Base-by-base conservation (phyloP, 805 yeast species). In the Metschnikowia arizonensis region DNA sequence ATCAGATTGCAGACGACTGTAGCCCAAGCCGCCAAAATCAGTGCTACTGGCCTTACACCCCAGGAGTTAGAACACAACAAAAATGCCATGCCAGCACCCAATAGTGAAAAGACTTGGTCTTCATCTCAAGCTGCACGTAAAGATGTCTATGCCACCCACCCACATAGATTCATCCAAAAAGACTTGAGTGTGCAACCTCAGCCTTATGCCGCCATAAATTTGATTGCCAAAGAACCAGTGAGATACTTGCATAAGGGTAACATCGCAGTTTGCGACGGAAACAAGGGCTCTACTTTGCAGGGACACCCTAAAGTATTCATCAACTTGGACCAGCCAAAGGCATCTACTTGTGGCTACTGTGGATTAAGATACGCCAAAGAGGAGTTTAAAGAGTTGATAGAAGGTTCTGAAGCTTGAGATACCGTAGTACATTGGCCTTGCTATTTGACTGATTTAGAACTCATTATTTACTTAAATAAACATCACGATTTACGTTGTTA, bases 231-330 rank as follows among this genome's bases (percentile, higher is more conserved):
- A 59, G 81, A 81, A 59, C 95, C 96, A 2, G 68, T 87, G 33
- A 70, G 79, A 54, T 84, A 76, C 59, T 69, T 87, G 49, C 57
- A 55, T 36, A 76, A 70, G 26, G 71, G 69, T 15, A 74, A 80
- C 56, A 64, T 81, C 42, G 96, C 96, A 1, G 91, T 83, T 14
- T 88, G 96, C 63, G 87, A 85, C 57, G 96, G 96, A 32, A 82
- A 85, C 54, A 81, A 74, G 55, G 85, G 85, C 9, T 72, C 69
- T 47, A 71, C 74, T 17, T 80, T 78, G 57, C 85, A 81, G 56
- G 96, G 96, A 15, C 96, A 87, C 63, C 96, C 96, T 35, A 84
- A 83, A 63, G 79, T 87, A 18, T 87, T 68, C 63, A 86, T 87
- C 65, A 86, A 86, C 64, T 75, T 88, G 60, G 95, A 87, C 63